Evolutionary conservation across 2,329 filamentous ascomycete species (phyloP), one percentile per base, ranked within the genome.

Genomic region (Clonostachys sp.): DNA sequence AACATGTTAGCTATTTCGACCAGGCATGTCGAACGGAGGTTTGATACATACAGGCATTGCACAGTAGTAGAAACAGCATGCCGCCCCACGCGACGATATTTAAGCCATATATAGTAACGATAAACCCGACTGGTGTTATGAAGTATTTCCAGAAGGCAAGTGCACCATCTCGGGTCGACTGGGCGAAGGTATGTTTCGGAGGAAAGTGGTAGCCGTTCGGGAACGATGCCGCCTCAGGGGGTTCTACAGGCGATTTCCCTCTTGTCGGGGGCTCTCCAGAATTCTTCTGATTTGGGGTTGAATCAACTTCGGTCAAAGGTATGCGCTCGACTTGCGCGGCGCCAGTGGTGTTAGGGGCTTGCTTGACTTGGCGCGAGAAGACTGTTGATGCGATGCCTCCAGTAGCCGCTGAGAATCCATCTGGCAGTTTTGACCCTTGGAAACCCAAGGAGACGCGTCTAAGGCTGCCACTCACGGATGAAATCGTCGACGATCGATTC

Each of bases 61-160:
- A 87, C 24, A 95, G 80, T 3, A 96, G 73, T 16, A 95, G 72
- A 67, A 95, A 95, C 34, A 95, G 75, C 90, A 95, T 95, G 49
- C 87, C 89, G 45, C 90, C 90, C 90, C 90, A 95, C 1, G 87
- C 91, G 10, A 95, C 81, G 17, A 95, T 79, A 53, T 92, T 91
- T 48, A 94, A 76, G 12, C 86, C 83, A 64, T 95, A 95, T 6
- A 95, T 63, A 3, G 84, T 87, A 39, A 92, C 80, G 46, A 89
- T 70, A 61, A 94, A 90, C 4, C 90, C 89, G 47, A 87, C 65
- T 0, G 86, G 86, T 0, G 89, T 95, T 36, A 79, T 70, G 56
- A 87, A 80, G 70, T 89, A 95, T 45, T 80, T 77, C 81, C 82
- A 85, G 59, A 87, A 89, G 0, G 80, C 76, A 30, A 74, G 69